Percentiles rank a stretch among this genome's conserved stretches.
Conservation (phyloP, 495 filamentous ascomycete species). For the Aspergillus homomorphus region DNA sequence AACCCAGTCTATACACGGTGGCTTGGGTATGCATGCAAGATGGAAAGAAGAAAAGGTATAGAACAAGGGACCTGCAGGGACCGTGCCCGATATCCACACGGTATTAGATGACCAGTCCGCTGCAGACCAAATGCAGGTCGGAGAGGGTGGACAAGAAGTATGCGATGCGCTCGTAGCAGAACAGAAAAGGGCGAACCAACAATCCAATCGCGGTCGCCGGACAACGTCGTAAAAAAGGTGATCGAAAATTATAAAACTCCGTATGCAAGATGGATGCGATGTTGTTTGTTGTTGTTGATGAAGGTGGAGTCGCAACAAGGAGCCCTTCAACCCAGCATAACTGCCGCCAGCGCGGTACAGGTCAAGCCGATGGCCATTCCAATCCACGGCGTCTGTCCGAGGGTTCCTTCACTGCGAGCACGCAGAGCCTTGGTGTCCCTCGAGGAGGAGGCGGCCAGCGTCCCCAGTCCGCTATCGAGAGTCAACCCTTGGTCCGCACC, state of each 20-base stretch:
- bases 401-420: constrained; percentile 43
- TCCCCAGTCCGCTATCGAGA: constrained; percentile 17
- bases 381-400: constrained; percentile 49
- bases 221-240: constrained; percentile 4
- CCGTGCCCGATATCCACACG: constrained; percentile 1
- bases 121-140: constrained; percentile 6
- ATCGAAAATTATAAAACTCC: constrained; percentile 16
- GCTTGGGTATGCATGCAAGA: constrained; percentile 20
- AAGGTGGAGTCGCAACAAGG: not conserved
- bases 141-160: constrained; percentile 12
- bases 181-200: not conserved
- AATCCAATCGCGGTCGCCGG: not conserved
- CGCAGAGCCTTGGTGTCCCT: constrained; percentile 26
- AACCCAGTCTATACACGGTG: constrained; percentile 20
- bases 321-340: constrained; percentile 39
- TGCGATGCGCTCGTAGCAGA: constrained; percentile 23
- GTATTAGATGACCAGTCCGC: constrained; percentile 2
- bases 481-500: constrained; percentile 15
- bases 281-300: no score
- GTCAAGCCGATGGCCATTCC: constrained; percentile 48
- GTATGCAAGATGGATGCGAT: constrained; percentile 13
- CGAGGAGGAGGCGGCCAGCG: constrained; percentile 17
- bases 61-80: constrained; percentile 2
- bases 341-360: constrained; percentile 43
- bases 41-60: constrained; percentile 13